Percentiles rank a stretch among this genome's conserved stretches.
These are phyloP conservation scores for Trematosphaeria pertusa DNA, from an alignment of 2,329 filamentous ascomycete species.

Conservation along the genomic window DNA sequence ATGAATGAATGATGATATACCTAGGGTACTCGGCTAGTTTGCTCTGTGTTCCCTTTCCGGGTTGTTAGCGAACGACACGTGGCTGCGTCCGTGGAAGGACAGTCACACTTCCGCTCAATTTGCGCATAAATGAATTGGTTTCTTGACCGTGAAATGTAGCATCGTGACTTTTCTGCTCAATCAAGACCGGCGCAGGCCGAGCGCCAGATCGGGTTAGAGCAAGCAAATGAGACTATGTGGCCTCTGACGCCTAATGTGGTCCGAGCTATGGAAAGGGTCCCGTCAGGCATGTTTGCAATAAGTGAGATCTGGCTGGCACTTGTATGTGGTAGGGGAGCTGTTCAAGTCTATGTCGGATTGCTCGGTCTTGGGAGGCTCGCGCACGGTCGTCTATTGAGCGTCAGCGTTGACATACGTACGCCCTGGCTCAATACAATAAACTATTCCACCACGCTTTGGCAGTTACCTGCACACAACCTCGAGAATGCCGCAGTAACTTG, in stretches of 20 bases:
- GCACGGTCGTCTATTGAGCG: slow-evolving; percentile 20
- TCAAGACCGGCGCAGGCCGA: slow-evolving; percentile 12
- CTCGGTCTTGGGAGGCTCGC: slow-evolving; percentile 17
- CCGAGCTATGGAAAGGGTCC: not conserved
- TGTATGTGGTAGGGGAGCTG: no score
- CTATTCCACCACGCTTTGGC: no score
- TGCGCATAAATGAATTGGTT: slow-evolving; percentile 3
- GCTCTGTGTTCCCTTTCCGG: no score
- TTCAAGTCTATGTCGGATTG: no score
- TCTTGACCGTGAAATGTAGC: not conserved
- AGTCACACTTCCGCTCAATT: slow-evolving; percentile 4
- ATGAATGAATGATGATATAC: slow-evolving; percentile 7
- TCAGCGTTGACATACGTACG: slow-evolving; percentile 17
- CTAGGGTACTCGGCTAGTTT: not conserved
- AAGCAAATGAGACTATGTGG: slow-evolving; percentile 13
- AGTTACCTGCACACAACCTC: slow-evolving; percentile 13
- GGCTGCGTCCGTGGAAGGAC: slow-evolving; percentile 2
- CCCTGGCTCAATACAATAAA: no score
- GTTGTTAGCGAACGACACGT: slow-evolving; percentile 1
- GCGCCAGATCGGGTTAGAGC: slow-evolving; percentile 1
- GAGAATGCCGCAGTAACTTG: slow-evolving; percentile 38
- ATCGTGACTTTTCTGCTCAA: slow-evolving; percentile 10
- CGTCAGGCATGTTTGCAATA: not conserved
- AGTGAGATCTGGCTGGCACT: no score
- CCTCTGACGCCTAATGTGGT: slow-evolving; percentile 6